Base-by-base conservation (phyloP, 169 alveolate species). In the Plasmodium gallinaceum region DNA sequence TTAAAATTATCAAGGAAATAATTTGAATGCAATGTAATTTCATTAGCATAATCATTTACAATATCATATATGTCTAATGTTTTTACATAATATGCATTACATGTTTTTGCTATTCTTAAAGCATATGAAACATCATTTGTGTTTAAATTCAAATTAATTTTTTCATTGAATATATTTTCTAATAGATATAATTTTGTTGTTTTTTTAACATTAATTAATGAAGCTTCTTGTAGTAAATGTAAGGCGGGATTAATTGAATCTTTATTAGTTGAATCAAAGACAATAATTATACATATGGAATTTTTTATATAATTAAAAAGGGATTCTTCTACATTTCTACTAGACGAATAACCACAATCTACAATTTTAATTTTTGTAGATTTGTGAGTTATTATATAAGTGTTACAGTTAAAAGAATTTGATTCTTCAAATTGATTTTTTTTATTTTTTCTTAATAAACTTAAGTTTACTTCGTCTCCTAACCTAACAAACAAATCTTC, bases 161-260 rank as follows among this genome's bases (percentile, higher is more conserved):
- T 83, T 37, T 83, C 91, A 16, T 83, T 83, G 3, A 83, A 83
- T 54, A 83, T 83, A 48, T 83, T 83, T 18, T 83, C 91, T 2
- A 83, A 46, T 45, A 83, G 46, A 26, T 69, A 66, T 22, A 83
- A 46, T 69, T 57, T 83, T n/a, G 85, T 83, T 22, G 58, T 57
- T 26, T 71, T 83, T 20, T 83, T 83, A 0, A 83, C 85, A 52
- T 83, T 83, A 12, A 73, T 69, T n/a, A 83, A 58, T 8, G 91
- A 69, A 7, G 86, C 91, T 83, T 83, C 91, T 57, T 83, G 91
- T 54, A 83, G 54, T 12, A 83, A 68, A 42, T 83, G 91, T 6
- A 83, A 26, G 16, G 91, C 91, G 18, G 91, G 91, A 12, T 42
- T 71, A 0, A 83, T 69, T 0, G 91, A 83, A 20, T 83, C 91